These are phyloP conservation scores for Dentipellis sp. DNA, from an alignment of 768 basidiomycete genomes.

Conservation along the genomic window DNA sequence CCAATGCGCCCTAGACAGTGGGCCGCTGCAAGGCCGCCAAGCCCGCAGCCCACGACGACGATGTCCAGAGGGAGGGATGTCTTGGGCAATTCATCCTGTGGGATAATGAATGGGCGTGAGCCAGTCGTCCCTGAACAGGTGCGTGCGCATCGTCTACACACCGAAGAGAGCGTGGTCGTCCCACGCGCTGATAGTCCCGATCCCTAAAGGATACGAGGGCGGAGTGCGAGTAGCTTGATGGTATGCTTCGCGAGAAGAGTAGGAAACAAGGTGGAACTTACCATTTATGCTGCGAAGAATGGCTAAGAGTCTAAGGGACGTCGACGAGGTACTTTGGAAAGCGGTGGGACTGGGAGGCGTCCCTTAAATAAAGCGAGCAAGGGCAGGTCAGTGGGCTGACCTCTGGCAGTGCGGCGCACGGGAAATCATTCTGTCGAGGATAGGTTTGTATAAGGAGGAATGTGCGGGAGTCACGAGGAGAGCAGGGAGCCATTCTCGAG, in stretches of 20 bases:
- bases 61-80: slow-evolving; percentile 20
- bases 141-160: too few species aligned
- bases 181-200: not conserved
- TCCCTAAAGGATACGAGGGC: not conserved
- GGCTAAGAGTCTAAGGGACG: not conserved
- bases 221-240: too few species aligned
- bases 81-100: not conserved
- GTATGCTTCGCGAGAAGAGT: not conserved
- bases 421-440: not conserved
- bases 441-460: not conserved
- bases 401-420: not conserved
- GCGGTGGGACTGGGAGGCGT: not conserved
- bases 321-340: not conserved
- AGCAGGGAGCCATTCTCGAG: not conserved
- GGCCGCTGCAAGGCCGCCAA: slow-evolving; percentile 40
- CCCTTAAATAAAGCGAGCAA: not conserved
- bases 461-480: too few species aligned
- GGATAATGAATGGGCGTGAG: too few species aligned
- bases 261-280: not conserved
- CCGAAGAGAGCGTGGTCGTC: not conserved
- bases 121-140: too few species aligned
- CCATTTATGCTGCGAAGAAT: not conserved
- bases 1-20: slow-evolving; percentile 36
- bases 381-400: not conserved
- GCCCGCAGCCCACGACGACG: slow-evolving; percentile 40